Evolutionary conservation across 495 filamentous ascomycete species (phyloP).

Genomic region (Staphylotrichum longicolle): DNA sequence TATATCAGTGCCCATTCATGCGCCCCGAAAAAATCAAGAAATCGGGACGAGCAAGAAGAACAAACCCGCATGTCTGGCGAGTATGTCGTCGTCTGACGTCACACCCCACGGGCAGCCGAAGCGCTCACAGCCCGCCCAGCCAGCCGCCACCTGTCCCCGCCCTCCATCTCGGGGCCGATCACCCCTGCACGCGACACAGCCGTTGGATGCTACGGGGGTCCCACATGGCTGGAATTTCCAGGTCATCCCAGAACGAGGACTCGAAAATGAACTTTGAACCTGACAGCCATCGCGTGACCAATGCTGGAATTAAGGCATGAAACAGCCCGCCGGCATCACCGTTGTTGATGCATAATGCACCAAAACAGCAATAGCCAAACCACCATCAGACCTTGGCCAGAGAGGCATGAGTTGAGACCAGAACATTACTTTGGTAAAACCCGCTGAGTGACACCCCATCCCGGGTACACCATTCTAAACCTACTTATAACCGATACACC

Average conservation of each 20-base stretch:
- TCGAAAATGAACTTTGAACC: too few relatives aligned
- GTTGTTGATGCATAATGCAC: too few relatives aligned
- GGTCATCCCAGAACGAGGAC: background rate
- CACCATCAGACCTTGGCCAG: too few relatives aligned
- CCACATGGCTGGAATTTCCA: background rate
- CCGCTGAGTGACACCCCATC: too few relatives aligned
- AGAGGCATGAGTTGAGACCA: too few relatives aligned
- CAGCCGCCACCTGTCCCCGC: conserved; percentile 17
- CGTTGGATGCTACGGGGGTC: background rate
- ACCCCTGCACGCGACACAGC: conserved; percentile 7
- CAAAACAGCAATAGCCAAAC: too few relatives aligned
- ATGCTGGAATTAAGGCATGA: too few relatives aligned
- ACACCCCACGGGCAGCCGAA: conserved; percentile 12
- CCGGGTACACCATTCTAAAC: background rate
- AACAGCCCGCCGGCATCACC: too few relatives aligned
- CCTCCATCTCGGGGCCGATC: conserved; percentile 5
- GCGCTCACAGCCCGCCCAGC: background rate
- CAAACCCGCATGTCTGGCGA: background rate
- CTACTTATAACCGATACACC: background rate
- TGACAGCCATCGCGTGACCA: too few relatives aligned
- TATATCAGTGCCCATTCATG: background rate
- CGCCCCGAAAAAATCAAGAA: conserved; percentile 19
- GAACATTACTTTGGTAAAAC: too few relatives aligned
- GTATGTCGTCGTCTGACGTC: conserved; percentile 26
- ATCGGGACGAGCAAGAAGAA: background rate